A percentile compares a stretch with the other conserved stretches of the same genome.
These are phyloP conservation scores for Taphrina flavorubra DNA, from an alignment of 1,139 yeast genomes.

Conservation along the genomic window DNA sequence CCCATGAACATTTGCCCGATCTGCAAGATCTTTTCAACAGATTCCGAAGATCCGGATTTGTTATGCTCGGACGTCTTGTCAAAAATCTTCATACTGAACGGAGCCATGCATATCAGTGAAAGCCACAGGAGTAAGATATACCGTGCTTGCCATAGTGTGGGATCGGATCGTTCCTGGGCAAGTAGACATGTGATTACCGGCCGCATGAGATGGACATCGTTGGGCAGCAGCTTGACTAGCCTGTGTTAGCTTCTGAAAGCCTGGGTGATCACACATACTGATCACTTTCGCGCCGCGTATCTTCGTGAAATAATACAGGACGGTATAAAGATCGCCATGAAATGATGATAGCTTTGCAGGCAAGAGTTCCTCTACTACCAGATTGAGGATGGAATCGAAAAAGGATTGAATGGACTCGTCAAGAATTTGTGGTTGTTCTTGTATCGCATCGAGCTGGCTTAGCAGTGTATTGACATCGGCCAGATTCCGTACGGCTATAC, in stretches of 20 bases:
- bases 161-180: constrained; percentile 41
- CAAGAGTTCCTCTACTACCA: constrained; percentile 38
- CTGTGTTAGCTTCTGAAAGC: too few species aligned
- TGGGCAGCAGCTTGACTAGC: constrained; percentile 59
- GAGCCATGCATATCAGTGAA: constrained; percentile 68
- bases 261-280: constrained; percentile 46
- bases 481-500: background rate
- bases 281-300: constrained; percentile 70
- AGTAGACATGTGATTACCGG: constrained; percentile 46
- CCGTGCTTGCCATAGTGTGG: constrained; percentile 60
- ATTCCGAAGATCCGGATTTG: background rate
- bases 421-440: constrained; percentile 52
- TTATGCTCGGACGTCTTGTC: constrained; percentile 19
- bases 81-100: constrained; percentile 65
- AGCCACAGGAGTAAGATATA: constrained; percentile 76
- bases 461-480: constrained; percentile 11
- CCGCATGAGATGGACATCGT: constrained; percentile 61
- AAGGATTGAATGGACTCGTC: constrained; percentile 49
- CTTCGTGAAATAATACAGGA: constrained; percentile 65
- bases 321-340: constrained; percentile 33
- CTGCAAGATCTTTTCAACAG: constrained; percentile 52
- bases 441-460: constrained; percentile 49
- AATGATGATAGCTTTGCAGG: constrained; percentile 1
- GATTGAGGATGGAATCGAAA: constrained; percentile 46
- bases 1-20: constrained; percentile 53